phyloP scores from a whole-genome alignment of 768 basidiomycete genomes.

The Hygrophoropsis aurantiaca region DNA sequence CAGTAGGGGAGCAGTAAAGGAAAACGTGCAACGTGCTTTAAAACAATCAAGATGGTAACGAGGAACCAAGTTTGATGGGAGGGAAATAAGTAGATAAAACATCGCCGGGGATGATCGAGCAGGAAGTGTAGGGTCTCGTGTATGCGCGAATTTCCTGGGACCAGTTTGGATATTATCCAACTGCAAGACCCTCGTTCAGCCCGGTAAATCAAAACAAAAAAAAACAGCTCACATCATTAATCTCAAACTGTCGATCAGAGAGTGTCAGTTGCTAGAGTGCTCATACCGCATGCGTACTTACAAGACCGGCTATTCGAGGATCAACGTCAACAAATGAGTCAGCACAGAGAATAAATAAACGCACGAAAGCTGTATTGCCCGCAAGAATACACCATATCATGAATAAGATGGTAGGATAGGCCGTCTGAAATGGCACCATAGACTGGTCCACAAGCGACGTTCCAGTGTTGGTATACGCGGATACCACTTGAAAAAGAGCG shows the following conservation, averaged over 20 bases:
- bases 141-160: constrained; percentile 56
- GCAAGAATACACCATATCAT: constrained; percentile 79
- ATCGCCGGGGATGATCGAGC: constrained; percentile 91
- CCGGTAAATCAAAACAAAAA: too few relatives aligned
- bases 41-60: constrained; percentile 57
- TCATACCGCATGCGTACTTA: constrained; percentile 40
- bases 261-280: not conserved
- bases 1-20: constrained; percentile 1
- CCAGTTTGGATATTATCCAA: constrained; percentile 68
- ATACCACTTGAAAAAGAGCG: constrained; percentile 79
- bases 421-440: constrained; percentile 88
- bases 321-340: too few relatives aligned
- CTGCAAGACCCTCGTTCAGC: constrained; percentile 42
- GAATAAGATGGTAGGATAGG: constrained; percentile 76
- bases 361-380: constrained; percentile 91
- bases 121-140: constrained; percentile 87
- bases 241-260: constrained; percentile 55
- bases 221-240: constrained; percentile 68
- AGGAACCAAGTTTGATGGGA: constrained; percentile 95
- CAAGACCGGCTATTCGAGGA: constrained; percentile 71
- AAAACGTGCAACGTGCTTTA: constrained; percentile 57
- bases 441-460: constrained; percentile 85
- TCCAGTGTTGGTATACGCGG: constrained; percentile 88
- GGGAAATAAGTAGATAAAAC: constrained; percentile 89
- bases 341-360: constrained; percentile 40